Conservation (phyloP, 352 stramenopile genomes). For the Globisporangium sylvaticum region DNA sequence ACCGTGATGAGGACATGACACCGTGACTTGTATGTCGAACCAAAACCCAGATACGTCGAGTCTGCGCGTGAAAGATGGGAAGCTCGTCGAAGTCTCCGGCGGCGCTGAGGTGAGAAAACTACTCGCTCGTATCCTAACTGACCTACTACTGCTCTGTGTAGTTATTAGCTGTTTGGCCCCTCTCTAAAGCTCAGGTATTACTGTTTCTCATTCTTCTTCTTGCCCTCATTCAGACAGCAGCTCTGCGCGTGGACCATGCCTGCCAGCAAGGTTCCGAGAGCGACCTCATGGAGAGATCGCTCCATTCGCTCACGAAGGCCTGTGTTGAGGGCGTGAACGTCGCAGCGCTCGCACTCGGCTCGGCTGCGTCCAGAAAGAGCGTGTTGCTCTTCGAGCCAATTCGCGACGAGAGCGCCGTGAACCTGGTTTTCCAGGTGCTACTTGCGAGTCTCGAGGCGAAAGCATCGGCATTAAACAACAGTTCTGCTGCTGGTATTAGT, state of each 20-base stretch:
- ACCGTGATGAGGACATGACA: too few species aligned
- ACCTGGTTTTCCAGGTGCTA: constrained; percentile 32
- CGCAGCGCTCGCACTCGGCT: constrained; percentile 38
- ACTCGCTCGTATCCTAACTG: not conserved
- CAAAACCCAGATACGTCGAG: constrained; percentile 14
- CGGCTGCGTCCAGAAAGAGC: constrained; percentile 29
- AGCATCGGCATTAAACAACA: constrained; percentile 2
- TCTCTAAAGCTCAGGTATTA: not conserved
- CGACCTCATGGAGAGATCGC: constrained; percentile 43
- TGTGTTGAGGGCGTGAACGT: constrained; percentile 55
- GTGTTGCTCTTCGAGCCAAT: constrained; percentile 36
- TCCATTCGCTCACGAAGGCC: constrained; percentile 35
- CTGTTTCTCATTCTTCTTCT: too few species aligned
- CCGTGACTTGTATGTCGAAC: not conserved
- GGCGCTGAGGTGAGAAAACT: constrained; percentile 29
- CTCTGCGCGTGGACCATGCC: constrained; percentile 32
- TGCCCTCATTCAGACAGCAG: constrained; percentile 17
- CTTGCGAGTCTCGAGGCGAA: constrained; percentile 31
- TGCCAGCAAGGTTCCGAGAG: constrained; percentile 36
- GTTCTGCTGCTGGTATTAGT: too few species aligned
- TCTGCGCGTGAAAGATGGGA: constrained; percentile 41
- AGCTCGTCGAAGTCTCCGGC: constrained; percentile 28
- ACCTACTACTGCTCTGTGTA: not conserved
- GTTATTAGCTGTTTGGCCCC: not conserved
- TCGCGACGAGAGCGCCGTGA: constrained; percentile 24